Evolutionary conservation across 1,284 basidiomycete species (phyloP), one percentile per base, ranked within the genome.

Genomic region (Trametes pubescens): DNA sequence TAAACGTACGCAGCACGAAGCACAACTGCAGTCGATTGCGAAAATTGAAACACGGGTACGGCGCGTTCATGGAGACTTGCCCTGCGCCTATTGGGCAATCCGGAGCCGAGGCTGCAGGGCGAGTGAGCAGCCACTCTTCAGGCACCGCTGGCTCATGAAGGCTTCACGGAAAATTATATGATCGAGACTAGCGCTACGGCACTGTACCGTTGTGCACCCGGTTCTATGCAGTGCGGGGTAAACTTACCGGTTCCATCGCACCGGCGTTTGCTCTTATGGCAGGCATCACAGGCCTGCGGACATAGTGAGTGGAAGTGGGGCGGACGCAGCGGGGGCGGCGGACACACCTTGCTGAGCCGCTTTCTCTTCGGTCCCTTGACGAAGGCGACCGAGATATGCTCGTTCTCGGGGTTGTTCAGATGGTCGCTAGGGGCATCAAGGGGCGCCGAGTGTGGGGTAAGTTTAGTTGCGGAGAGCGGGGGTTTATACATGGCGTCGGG

Each of bases 201-300:
- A n/a, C n/a, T n/a, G n/a, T n/a, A n/a, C n/a, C n/a, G n/a, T n/a
- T n/a, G n/a, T n/a, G n/a, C n/a, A n/a, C n/a, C n/a, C n/a, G n/a
- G n/a, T n/a, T n/a, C n/a, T 47, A 60, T 32, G 35, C 49, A 22
- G 32, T 18, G 22, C 14, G 37, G 14, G 16, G 5, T 38, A 24
- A 29, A 82, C 87, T 65, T 62, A 90, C 90, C 87, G 62, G 89
- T 91, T 43, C 91, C 91, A 75, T 93, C 91, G 77, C 92, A 93
- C 54, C 92, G 85, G 32, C 91, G 84, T 73, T 93, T 93, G 77
- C 86, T 89, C 76, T 90, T 92, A 74, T 93, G 92, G 74, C 91
- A 93, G 59, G 90, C 87, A 76, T 92, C 89, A 76, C 91, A 93
- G 49, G 91, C 91, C 90, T 92, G 32, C 44, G 13, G 51, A n/a